These are phyloP conservation scores for Macrocybe sp. DNA, from an alignment of 1,284 basidiomycete genomes.

Conservation along the genomic window DNA sequence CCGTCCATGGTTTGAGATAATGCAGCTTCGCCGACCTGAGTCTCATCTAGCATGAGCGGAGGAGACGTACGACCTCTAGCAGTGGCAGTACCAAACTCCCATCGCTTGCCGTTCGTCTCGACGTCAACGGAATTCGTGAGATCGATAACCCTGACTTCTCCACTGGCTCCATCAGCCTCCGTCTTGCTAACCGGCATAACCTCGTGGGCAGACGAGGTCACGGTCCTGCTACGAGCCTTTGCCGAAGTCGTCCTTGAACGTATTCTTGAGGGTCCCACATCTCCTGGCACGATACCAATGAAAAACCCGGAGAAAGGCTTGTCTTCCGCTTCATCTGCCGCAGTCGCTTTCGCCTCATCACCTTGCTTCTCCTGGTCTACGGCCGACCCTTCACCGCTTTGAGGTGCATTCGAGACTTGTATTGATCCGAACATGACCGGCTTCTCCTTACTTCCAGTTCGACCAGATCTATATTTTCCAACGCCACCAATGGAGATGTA, in stretches of 20 bases:
- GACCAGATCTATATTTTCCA: no score
- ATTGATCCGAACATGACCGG: no score
- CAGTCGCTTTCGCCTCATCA: neutral
- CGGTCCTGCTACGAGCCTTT: conserved; percentile 10
- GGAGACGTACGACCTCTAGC: neutral
- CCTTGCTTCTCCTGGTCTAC: conserved; percentile 54
- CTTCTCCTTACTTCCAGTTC: no score
- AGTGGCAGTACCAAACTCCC: conserved; percentile 53
- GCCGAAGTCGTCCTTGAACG: conserved; percentile 16
- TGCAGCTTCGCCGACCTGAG: no score
- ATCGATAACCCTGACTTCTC: conserved; percentile 26
- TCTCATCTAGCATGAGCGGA: no score
- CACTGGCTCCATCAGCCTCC: neutral
- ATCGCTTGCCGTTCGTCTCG: conserved; percentile 26
- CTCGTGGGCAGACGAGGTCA: conserved; percentile 7
- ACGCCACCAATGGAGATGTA: no score
- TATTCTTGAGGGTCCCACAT: conserved; percentile 31
- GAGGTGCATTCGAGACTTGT: conserved; percentile 1
- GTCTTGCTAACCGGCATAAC: conserved; percentile 9
- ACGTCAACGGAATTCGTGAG: conserved; percentile 26
- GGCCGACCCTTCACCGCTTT: conserved; percentile 38
- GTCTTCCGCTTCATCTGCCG: conserved; percentile 1
- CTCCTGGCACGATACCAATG: conserved; percentile 41
- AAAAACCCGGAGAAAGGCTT: conserved; percentile 35
- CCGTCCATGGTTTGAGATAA: no score